Base-by-base conservation (phyloP, 2,329 filamentous ascomycete species). In the Neophaeococcomyces aloes region DNA sequence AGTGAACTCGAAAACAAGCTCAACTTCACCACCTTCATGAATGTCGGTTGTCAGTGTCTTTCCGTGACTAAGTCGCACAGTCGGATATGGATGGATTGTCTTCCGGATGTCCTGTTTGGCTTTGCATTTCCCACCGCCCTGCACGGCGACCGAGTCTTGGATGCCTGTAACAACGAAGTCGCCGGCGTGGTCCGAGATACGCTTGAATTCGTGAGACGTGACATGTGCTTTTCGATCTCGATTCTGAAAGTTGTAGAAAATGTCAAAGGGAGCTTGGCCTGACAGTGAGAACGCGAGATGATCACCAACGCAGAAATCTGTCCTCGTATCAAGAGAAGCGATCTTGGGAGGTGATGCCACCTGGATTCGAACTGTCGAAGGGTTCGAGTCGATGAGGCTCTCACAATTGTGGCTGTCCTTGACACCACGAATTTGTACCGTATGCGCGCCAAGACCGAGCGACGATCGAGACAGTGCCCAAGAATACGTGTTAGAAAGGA, bases 251-350 rank as follows among this genome's bases (percentile, higher is more conserved):
- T 78, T 83, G 67, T 98, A 98, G 62, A 81, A 82, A 34, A 98
- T 82, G 34, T 89, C 86, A 62, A 98, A 98, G 0, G 93, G 93
- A 14, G 87, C 81, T 43, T 85, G 84, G 34, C 91, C 93, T 1
- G 86, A 86, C 4, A 98, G 77, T 0, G 86, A 87, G 65, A 94
- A 98, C 3, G 85, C 83, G 52, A 98, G 82, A 42, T 88, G 82
- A 62, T 98, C 91, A 52, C 93, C 91, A 8, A 98, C 88, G 63
- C 91, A 98, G 65, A 89, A 95, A 65, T 98, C 86, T 13, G 74
- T 74, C 48, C 84, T 80, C 18, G 83, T 79, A 58, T 96, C 88
- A 29, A 94, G 73, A 2, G 89, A 79, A 46, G 88, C 85, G 55
- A 96, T 94, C 5, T 84, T 84, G 1, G 91, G 91, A 1, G 91